Conservation (phyloP, 305 asterid genomes). For the Fraxinus floribunda region DNA sequence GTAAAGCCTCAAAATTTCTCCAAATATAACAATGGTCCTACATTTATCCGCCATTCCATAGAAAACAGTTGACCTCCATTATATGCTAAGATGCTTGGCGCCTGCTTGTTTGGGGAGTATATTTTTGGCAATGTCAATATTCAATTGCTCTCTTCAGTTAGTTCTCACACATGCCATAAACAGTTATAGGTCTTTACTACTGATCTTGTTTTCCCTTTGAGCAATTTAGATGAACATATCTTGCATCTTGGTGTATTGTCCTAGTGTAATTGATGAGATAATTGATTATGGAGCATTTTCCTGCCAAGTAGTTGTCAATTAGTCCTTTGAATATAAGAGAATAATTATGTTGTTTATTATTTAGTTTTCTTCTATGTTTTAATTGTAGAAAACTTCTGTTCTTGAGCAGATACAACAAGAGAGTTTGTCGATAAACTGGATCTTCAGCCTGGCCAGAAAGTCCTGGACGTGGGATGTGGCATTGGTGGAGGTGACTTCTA, state of each 20-base stretch:
- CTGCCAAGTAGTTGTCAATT: background rate
- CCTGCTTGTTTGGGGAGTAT: background rate
- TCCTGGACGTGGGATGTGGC: constrained; percentile 97
- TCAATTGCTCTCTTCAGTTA: background rate
- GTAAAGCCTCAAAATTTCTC: background rate
- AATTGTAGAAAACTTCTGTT: constrained; percentile 16
- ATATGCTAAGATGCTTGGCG: background rate
- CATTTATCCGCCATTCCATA: background rate
- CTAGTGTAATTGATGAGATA: background rate
- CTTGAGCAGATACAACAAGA: constrained; percentile 72
- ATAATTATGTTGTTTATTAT: background rate
- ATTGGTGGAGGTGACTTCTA: constrained; percentile 98
- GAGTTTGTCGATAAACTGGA: constrained; percentile 77
- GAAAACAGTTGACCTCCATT: background rate
- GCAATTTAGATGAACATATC: background rate
- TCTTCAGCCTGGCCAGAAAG: constrained; percentile 89
- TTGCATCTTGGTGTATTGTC: background rate
- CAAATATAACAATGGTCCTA: background rate
- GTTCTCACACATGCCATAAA: background rate
- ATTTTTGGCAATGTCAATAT: background rate
- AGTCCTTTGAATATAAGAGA: background rate
- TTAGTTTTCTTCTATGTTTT: background rate
- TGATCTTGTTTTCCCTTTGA: background rate
- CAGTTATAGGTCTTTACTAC: background rate
- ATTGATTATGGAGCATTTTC: background rate